Base-by-base conservation (phyloP, 805 yeast species). In the Zygotorulaspora danielsina region DNA sequence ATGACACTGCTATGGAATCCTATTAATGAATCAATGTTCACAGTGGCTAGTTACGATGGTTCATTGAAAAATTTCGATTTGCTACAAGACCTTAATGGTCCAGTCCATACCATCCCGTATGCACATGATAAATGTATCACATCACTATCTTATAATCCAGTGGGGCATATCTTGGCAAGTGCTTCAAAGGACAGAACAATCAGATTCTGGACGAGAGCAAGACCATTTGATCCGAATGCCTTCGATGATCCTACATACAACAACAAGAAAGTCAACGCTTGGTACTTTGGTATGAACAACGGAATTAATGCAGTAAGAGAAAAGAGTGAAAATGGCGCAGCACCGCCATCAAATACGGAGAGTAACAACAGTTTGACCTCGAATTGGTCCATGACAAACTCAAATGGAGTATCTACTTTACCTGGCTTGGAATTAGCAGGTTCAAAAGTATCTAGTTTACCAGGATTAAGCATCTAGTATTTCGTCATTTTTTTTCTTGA, bases 121-220 rank as follows among this genome's bases (percentile, higher is more conserved):
- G 98, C 97, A 0, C 99, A 93, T 61, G 96, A 88, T 54, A 84
- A 85, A 66, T 94, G 95, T 3, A 78, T 93, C 37, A 88, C 90
- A 63, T 78, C 95, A 3, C 62, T 93, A 40, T 90, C 89, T 44
- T 93, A 88, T 58, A 97, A 89, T 63, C 97, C 97, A 2, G 68
- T 84, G 52, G 99, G 99, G 3, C 97, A 93, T 63, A 67, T 90
- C 36, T 67, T 93, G 24, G 80, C 94, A 39, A 79, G 96, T 6
- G 97, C 96, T 0, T 90, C 97, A 13, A 87, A 93, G 41, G 99
- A 93, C 62, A 77, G 93, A 57, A 79, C 94, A 4, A 85, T 95
- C 17, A 67, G 97, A 40, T 85, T 94, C 64, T 93, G 99, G 99
- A 79, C 89, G 20, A 71, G 99, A 36, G 83, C 95, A 1, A 72